Evolutionary conservation across 2,329 filamentous ascomycete species (phyloP).

Genomic region (Blastomyces gilchristii): DNA sequence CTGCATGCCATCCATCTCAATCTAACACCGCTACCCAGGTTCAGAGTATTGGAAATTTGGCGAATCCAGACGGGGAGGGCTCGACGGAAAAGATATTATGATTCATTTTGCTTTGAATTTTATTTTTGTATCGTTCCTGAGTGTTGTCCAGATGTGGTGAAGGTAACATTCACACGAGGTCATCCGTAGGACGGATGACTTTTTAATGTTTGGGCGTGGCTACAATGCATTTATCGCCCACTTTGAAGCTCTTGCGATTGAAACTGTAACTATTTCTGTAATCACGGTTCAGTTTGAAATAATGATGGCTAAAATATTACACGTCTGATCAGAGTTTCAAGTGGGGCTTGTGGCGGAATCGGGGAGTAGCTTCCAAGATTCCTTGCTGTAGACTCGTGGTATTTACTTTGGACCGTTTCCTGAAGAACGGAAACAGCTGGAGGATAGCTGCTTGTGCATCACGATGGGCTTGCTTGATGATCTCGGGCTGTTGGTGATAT

Average conservation of each 20-base stretch:
- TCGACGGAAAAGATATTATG: background rate
- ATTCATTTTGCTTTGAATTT: background rate
- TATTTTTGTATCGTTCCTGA: background rate
- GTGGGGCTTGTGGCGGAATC: background rate
- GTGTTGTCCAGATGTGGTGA: background rate
- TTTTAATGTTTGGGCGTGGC: background rate
- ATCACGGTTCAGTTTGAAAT: background rate
- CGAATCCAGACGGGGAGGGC: background rate
- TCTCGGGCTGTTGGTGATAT: background rate
- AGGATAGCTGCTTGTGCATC: background rate
- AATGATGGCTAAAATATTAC: background rate
- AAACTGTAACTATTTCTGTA: background rate
- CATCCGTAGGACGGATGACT: background rate
- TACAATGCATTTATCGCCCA: background rate
- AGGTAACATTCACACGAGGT: background rate
- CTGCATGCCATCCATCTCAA: slow-evolving; percentile 1
- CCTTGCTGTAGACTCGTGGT: background rate
- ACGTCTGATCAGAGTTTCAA: background rate
- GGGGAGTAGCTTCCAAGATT: background rate
- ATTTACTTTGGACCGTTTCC: background rate
- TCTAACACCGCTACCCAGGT: no score
- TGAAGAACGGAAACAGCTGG: background rate
- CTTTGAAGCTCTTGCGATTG: background rate
- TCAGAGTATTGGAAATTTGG: background rate
- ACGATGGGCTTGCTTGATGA: background rate